Evolutionary conservation across 139 green algal species (phyloP), one percentile per base, ranked within the genome.

Genomic region (Spirogloea muscicola): DNA sequence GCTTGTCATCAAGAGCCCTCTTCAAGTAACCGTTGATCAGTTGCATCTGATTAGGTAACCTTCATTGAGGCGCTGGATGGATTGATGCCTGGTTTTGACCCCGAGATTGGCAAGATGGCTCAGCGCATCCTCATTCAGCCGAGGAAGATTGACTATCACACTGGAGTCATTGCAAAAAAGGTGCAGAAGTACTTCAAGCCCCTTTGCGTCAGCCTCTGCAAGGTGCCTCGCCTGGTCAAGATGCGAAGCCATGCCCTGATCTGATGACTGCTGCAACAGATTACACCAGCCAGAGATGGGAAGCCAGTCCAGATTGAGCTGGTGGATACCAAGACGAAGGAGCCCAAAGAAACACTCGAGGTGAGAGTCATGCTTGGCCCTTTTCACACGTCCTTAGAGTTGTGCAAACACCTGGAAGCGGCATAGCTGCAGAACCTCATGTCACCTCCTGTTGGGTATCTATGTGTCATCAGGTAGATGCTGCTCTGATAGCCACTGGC

Each of bases 21-120:
- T n/a, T n/a, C n/a, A n/a, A n/a, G n/a, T n/a, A n/a, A n/a, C 16
- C 13, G 16, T 52, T 52, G 13, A 13, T 52, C 44, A 27, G 13
- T 52, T 81, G 10, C n/a, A n/a, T n/a, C n/a, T n/a, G n/a, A n/a
- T n/a, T 91, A 97, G 73, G 94, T 98, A 59, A 98, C 93, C 10
- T 99, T 99, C 83, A 91, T 99, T 58, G 94, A 99, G 87, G 94
- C 94, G 2, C 82, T 99, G 87, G 86, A 91, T 72, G 93, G 91
- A 77, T 83, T 99, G 59, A 98, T 98, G 94, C 94, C 94, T 3
- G 93, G 92, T 42, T 99, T 99, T 82, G 94, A 99, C 87, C 82
- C 78, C 21, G 94, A 99, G 86, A 96, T 99, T 60, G 94, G 91
- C 31, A 89, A 89, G 74, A 67, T 95, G 84, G 84, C 90, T 21